Evolutionary conservation across 495 filamentous ascomycete genomes (phyloP).

Genomic region (Penicillium longicatenatum): DNA sequence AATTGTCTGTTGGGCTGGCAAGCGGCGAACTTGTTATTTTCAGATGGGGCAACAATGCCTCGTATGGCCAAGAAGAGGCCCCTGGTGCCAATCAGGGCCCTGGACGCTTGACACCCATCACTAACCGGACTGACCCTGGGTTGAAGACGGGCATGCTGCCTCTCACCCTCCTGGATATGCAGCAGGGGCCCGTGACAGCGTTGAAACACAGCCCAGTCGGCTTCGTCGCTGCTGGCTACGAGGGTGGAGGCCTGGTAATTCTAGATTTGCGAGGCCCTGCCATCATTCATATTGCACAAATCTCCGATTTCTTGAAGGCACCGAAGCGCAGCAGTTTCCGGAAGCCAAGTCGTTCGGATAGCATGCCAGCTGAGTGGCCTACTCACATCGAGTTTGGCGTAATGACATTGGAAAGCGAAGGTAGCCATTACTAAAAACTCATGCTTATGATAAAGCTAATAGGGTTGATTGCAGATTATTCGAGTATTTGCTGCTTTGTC

Average conservation of each 20-base stretch:
- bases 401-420: slow-evolving; percentile 87
- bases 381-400: slow-evolving; percentile 86
- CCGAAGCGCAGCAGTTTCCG: slow-evolving; percentile 71
- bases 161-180: slow-evolving; percentile 75
- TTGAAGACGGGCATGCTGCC: slow-evolving; percentile 83
- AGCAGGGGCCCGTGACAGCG: slow-evolving; percentile 74
- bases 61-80: slow-evolving; percentile 57
- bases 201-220: slow-evolving; percentile 86
- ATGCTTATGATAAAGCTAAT: slow-evolving; percentile 20
- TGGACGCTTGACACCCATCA: slow-evolving; percentile 70
- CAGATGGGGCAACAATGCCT: slow-evolving; percentile 78
- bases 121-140: slow-evolving; percentile 71
- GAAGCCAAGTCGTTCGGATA: slow-evolving; percentile 44
- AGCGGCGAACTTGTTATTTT: slow-evolving; percentile 86
- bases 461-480: slow-evolving; percentile 61
- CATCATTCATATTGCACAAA: slow-evolving; percentile 72
- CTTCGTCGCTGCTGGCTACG: slow-evolving; percentile 84
- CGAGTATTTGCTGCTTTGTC: slow-evolving; percentile 88
- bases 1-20: slow-evolving; percentile 79
- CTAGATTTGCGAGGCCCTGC: slow-evolving; percentile 87
- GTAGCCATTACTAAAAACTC: slow-evolving; percentile 36
- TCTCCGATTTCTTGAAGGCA: slow-evolving; percentile 66
- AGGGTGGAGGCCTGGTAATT: slow-evolving; percentile 74
- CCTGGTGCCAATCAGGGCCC: slow-evolving; percentile 53
- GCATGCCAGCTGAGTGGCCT: slow-evolving; percentile 66